Percentiles rank a stretch among this genome's conserved stretches.
Evolutionary conservation across 1,284 basidiomycete genomes (phyloP).

Genomic region (Clitocybe nebularis): DNA sequence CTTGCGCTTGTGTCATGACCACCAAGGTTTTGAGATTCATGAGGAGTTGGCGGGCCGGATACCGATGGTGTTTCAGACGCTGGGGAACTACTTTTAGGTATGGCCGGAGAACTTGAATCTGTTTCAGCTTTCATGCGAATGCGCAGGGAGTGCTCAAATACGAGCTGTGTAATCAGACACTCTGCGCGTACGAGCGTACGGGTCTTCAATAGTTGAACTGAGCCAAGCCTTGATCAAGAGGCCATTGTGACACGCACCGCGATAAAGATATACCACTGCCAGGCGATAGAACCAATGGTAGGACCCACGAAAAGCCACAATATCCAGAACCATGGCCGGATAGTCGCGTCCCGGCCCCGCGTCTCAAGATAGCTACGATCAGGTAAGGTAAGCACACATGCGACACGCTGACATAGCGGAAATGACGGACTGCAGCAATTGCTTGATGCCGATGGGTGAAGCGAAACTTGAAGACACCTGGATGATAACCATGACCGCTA

Average conservation of each 20-base stretch:
- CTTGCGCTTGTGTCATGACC: constrained; percentile 9
- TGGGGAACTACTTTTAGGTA: constrained; percentile 43
- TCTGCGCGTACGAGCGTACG: constrained; percentile 52
- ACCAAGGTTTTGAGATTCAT: constrained; percentile 3
- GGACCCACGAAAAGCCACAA: constrained; percentile 57
- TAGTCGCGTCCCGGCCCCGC: constrained; percentile 29
- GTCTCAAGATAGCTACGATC: constrained; percentile 39
- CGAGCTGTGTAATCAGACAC: constrained; percentile 62
- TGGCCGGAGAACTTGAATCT: constrained; percentile 26
- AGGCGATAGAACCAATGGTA: constrained; percentile 32
- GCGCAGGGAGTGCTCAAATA: constrained; percentile 69
- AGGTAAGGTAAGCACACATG: neutral
- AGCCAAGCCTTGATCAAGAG: constrained; percentile 32
- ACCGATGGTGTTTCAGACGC: constrained; percentile 13
- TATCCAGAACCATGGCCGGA: constrained; percentile 64
- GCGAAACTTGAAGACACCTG: constrained; percentile 33
- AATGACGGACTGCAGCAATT: constrained; percentile 24
- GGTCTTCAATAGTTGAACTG: constrained; percentile 29
- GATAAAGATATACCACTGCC: constrained; percentile 49
- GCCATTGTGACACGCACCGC: constrained; percentile 32
- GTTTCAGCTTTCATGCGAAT: constrained; percentile 60
- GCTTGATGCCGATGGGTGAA: constrained; percentile 49
- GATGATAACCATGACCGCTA: constrained; percentile 26
- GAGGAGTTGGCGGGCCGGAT: constrained; percentile 1
- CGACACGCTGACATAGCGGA: neutral